Evolutionary conservation across 2,329 filamentous ascomycete genomes (phyloP).

Genomic region (Sporothrix brunneoviolacea): DNA sequence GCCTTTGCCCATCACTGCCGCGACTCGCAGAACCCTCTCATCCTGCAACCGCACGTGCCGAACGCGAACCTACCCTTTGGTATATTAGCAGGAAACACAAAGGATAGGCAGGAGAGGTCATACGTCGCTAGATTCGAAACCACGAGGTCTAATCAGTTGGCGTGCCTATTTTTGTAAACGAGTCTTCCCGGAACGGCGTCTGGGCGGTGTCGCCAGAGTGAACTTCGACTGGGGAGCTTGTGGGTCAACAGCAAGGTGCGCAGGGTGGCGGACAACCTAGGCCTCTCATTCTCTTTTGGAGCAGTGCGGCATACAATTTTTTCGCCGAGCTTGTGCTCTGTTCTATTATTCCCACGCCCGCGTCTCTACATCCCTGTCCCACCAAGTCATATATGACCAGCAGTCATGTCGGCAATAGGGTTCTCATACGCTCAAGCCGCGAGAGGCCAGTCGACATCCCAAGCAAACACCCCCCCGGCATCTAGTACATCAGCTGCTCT

Average conservation of each 20-base stretch:
- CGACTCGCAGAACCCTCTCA: not conserved
- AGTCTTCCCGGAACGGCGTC: too few species aligned
- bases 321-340: not conserved
- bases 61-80: not conserved
- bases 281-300: not conserved
- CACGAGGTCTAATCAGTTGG: too few species aligned
- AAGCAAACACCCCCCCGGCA: slow-evolving; percentile 30
- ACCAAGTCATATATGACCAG: not conserved
- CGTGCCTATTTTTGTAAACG: too few species aligned
- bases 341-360: not conserved
- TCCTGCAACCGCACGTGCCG: not conserved
- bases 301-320: slow-evolving; percentile 1
- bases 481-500: slow-evolving; percentile 23
- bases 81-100: too few species aligned
- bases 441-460: slow-evolving; percentile 59
- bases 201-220: slow-evolving; percentile 5
- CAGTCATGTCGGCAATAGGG: slow-evolving; percentile 46
- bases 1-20: not conserved
- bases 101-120: too few species aligned
- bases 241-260: slow-evolving; percentile 2
- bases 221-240: slow-evolving; percentile 1
- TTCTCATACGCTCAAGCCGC: slow-evolving; percentile 97
- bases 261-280: slow-evolving; percentile 9
- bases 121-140: too few species aligned
- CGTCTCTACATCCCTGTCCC: not conserved